A percentile compares a stretch with the other conserved stretches of the same genome.
Evolutionary conservation across 805 yeast genomes (phyloP).

Genomic region (Saturnispora silvae): DNA sequence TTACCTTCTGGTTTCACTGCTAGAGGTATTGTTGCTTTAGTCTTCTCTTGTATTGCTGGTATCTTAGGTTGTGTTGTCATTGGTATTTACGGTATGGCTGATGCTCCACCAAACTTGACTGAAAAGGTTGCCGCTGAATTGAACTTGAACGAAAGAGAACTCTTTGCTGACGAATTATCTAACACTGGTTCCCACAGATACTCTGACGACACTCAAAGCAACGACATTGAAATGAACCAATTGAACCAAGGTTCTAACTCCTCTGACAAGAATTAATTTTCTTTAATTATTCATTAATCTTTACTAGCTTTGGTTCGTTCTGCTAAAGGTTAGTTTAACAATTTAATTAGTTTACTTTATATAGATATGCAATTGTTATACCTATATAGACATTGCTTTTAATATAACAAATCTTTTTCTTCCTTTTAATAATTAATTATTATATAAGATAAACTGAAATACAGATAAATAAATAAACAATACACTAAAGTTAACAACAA

Average conservation of each 20-base stretch:
- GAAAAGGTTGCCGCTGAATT: constrained; percentile 48
- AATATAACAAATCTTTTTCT: too few relatives aligned
- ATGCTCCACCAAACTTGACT: constrained; percentile 54
- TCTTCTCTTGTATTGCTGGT: constrained; percentile 82
- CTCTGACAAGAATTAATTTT: constrained; percentile 3
- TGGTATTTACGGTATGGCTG: constrained; percentile 77
- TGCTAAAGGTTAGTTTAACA: not conserved
- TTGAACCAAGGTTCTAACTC: not conserved
- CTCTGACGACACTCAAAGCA: constrained; percentile 10
- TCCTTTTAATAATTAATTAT: too few relatives aligned
- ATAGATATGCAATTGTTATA: too few relatives aligned
- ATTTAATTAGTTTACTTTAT: not conserved
- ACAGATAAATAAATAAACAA: too few relatives aligned
- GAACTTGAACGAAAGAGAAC: constrained; percentile 34
- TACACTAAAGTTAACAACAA: too few relatives aligned
- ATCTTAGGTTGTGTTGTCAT: constrained; percentile 70
- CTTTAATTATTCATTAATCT: not conserved
- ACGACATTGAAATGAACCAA: constrained; percentile 6
- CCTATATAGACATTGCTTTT: too few relatives aligned
- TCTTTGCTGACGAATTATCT: constrained; percentile 16
- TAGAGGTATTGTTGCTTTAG: constrained; percentile 88
- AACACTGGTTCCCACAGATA: constrained; percentile 9
- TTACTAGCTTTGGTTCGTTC: not conserved
- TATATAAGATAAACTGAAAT: too few relatives aligned
- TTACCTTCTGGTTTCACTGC: constrained; percentile 91